Conservation (phyloP, 495 filamentous ascomycete species). For the Aspergillus homomorphus region DNA sequence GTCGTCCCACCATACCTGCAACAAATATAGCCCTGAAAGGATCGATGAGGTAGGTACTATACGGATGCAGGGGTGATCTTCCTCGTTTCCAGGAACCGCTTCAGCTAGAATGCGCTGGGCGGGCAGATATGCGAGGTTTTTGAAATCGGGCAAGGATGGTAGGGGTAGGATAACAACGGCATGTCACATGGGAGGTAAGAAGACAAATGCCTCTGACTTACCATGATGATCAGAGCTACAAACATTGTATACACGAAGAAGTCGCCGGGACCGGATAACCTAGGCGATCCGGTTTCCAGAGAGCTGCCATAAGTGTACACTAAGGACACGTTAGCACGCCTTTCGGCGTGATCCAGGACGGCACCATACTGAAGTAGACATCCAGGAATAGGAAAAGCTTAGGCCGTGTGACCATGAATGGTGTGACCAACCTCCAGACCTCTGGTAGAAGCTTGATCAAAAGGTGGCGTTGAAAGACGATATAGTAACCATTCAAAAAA, state of each 20-base stretch:
- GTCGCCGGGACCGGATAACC: constrained; percentile 62
- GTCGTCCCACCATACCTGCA: constrained; percentile 88
- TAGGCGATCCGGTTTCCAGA: constrained; percentile 57
- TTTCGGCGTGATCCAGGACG: constrained; percentile 14
- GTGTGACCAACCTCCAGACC: constrained; percentile 64
- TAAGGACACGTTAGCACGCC: constrained; percentile 34
- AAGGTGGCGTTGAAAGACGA: constrained; percentile 55
- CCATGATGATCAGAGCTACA: constrained; percentile 55
- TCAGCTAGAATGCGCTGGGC: constrained; percentile 78
- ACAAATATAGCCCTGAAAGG: constrained; percentile 62
- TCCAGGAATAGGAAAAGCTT: constrained; percentile 69
- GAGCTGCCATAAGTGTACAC: constrained; percentile 65
- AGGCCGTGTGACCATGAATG: constrained; percentile 68
- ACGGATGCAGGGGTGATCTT: constrained; percentile 84
- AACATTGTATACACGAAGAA: constrained; percentile 68
- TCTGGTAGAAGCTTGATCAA: constrained; percentile 66
- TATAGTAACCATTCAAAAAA: constrained; percentile 48
- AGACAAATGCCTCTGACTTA: constrained; percentile 43
- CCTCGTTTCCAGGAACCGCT: constrained; percentile 98
- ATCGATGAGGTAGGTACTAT: constrained; percentile 73
- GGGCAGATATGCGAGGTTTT: constrained; percentile 91
- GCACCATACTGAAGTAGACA: constrained; percentile 70
- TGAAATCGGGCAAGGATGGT: not conserved
- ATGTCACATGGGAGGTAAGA: not conserved
- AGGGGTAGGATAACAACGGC: not conserved